Evolutionary conservation across 345 rosid genomes (phyloP).

Genomic region (Populus nigra): DNA sequence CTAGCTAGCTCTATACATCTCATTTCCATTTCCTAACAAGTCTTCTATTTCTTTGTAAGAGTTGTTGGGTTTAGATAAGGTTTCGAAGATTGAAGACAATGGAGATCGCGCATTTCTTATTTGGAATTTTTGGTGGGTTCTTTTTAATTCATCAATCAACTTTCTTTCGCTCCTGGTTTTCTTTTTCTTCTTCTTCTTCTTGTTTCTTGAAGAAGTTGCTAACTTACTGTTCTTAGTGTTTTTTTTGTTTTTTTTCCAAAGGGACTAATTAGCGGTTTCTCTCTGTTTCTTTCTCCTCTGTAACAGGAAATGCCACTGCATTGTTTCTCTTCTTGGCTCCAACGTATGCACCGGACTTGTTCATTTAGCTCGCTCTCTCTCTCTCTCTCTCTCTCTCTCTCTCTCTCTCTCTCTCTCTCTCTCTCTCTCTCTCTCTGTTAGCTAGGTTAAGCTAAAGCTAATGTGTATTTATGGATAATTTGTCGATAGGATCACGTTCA

Average conservation of each 20-base stretch:
- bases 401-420: neutral
- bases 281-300: neutral
- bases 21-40: neutral
- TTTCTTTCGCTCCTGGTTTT: neutral
- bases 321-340: slow-evolving; percentile 93
- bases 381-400: too few species aligned
- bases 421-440: too few species aligned
- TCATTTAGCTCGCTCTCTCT: neutral
- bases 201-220: neutral
- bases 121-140: slow-evolving; percentile 80
- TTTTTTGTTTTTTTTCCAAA: too few species aligned
- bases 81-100: slow-evolving; percentile 20
- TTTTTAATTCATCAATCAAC: neutral
- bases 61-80: too few species aligned
- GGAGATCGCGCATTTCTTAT: slow-evolving; percentile 70
- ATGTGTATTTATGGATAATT: neutral
- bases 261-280: neutral
- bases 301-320: slow-evolving; percentile 94
- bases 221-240: neutral
- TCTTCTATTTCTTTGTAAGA: neutral
- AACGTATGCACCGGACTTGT: slow-evolving; percentile 40
- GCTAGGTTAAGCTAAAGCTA: neutral
- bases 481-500: slow-evolving; percentile 73
- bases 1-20: neutral
- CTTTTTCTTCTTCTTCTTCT: slow-evolving; percentile 1